Base-by-base conservation (phyloP, 2,329 filamentous ascomycete species). In the Aspergillus fischeri region DNA sequence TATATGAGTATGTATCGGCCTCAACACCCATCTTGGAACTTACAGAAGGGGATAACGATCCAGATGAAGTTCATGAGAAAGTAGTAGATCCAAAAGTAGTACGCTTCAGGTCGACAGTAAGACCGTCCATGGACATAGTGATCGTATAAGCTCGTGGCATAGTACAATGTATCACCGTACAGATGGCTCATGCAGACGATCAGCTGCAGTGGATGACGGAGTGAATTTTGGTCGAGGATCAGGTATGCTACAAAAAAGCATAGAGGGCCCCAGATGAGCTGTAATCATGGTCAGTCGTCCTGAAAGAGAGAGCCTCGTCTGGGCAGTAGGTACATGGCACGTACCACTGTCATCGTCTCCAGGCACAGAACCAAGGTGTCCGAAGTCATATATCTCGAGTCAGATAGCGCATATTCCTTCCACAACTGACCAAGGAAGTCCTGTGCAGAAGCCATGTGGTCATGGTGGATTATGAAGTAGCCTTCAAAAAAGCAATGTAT, bases 401-500 rank as follows among this genome's bases (percentile, higher is more conserved):
- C 92, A 2, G 90, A 92, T 35, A 92, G 81, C 3, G 90, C 83
- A 71, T 96, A 96, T 74, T 96, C 92, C 71, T 96, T 96, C 92
- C 92, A 96, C 48, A 96, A 79, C 77, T 96, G 91, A 2, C 88
- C 90, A 56, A 92, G 88, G 7, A 94, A 76, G 54, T 87, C 86
- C 70, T 91, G 87, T 58, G 84, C 84, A 10, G 82, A 78, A 0
- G 86, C 84, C 70, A 96, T 81, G 25, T 76, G 78, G 24, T 78
- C 75, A 71, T 90, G 88, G 70, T 92, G 85, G 61, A 83, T 73
- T 60, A 92, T 81, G 70, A 91, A 95, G 73, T 95, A 96, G 41
- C 88, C 90, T 77, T 96, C 91, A 72, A 96, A 96, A 68, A 89
- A 86, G 55, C 88, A 81, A 75, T 96, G 92, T 41, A 96, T 69